Base-by-base conservation (phyloP, 805 yeast species). In the Hagleromyces aurorensis region DNA sequence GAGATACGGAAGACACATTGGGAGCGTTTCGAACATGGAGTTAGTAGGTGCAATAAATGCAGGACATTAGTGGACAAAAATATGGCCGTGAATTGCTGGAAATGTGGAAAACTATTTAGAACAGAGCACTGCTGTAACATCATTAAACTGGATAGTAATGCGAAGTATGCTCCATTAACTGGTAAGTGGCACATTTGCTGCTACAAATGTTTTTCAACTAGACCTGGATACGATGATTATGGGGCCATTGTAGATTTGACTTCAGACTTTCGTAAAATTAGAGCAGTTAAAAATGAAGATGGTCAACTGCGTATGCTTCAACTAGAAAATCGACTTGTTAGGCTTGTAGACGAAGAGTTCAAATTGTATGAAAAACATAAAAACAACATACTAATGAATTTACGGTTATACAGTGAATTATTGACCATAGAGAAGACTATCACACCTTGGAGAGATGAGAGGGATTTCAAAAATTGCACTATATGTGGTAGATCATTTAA, bases 121-220 rank as follows among this genome's bases (percentile, higher is more conserved):
- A 67, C 68, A 36, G 54, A 50, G 16, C 94, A 86, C 55, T 63
- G 85, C 3, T 50, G 59, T 29, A 75, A 64, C 42, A 61, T 66
- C 30, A 64, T 74, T 25, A 70, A 66, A 43, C 56, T 85, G 11
- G 55, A 69, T 36, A 43, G 52, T n/a, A 43, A 57, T 2, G 73
- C 78, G 0, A 41, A 59, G 7, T 69, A 70, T 37, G 71, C 68
- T 34, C 60, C 70, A 0, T 32, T 37, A 0, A 39, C 52, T 29
- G 89, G 91, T 0, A 52, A 62, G n/a, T 79, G 87, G 89, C 60
- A 73, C 30, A 61, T 78, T 18, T 78, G 83, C 39, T 86, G 96
- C 51, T 59, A 64, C 22, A 40, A 39, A 0, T 86, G 96, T 48
- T 82, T 67, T 47, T 42, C 47, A 13, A 37, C 44, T 0, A 72